Conservation (phyloP, 2,329 filamentous ascomycete genomes). For the Drechslerella coelobrocha region DNA sequence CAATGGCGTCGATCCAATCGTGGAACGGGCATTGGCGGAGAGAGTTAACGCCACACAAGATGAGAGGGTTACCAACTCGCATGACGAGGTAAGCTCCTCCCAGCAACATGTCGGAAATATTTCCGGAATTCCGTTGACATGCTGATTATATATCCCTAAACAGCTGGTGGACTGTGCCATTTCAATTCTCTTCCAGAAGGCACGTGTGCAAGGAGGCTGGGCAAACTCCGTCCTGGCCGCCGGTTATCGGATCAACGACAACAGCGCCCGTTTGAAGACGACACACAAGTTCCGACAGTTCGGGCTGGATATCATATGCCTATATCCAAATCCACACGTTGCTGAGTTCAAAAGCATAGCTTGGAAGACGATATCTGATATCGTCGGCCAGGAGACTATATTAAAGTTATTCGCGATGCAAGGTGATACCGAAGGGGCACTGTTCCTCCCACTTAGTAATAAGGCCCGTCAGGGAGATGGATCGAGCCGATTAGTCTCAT, state of each 20-base stretch:
- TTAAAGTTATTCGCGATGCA: slow-evolving; percentile 51
- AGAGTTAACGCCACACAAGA: slow-evolving; percentile 41
- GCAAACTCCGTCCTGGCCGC: slow-evolving; percentile 34
- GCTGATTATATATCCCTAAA: not conserved
- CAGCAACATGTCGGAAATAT: not conserved
- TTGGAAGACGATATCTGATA: slow-evolving; percentile 76
- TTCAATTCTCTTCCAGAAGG: slow-evolving; percentile 33
- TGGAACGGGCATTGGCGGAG: slow-evolving; percentile 31
- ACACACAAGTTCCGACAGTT: slow-evolving; percentile 50
- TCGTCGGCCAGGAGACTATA: slow-evolving; percentile 73
- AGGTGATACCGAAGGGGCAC: slow-evolving; percentile 27
- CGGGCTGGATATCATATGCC: slow-evolving; percentile 53
- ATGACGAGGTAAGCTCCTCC: slow-evolving; percentile 23
- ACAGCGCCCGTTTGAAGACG: slow-evolving; percentile 20
- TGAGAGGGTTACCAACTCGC: slow-evolving; percentile 27
- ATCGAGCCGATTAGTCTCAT: slow-evolving; percentile 8
- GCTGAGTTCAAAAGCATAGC: slow-evolving; percentile 69
- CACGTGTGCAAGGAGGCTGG: slow-evolving; percentile 12
- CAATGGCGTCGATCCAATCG: slow-evolving; percentile 22
- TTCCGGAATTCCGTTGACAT: not conserved
- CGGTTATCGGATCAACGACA: slow-evolving; percentile 29
- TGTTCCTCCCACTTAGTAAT: slow-evolving; percentile 36
- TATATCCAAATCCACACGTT: slow-evolving; percentile 74
- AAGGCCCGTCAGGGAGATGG: slow-evolving; percentile 20
- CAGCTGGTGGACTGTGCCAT: slow-evolving; percentile 36